Conservation (phyloP, 164 flowering plant species). For the Paratinospora sagittata region DNA sequence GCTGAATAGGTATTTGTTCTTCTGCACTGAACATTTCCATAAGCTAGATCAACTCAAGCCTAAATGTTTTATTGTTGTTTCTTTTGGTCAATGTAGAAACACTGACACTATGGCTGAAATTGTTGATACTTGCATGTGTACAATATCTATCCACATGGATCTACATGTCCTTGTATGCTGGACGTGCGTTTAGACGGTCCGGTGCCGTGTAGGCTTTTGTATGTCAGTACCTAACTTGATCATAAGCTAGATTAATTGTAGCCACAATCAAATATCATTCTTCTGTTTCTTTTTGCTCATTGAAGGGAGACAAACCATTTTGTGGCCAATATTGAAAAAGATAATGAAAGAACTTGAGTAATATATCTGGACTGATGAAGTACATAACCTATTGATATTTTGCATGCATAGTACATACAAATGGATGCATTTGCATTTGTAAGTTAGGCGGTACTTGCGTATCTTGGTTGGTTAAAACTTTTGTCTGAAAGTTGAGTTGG, state of each 20-base stretch:
- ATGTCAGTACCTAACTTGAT: background rate
- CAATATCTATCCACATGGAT: background rate
- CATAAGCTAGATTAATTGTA: background rate
- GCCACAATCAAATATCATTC: background rate
- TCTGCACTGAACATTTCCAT: constrained; percentile 15
- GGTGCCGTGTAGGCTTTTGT: background rate
- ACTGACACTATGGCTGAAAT: background rate
- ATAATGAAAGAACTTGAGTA: too few species aligned
- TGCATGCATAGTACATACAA: too few species aligned
- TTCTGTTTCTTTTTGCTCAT: background rate
- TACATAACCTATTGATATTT: too few species aligned
- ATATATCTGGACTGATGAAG: too few species aligned
- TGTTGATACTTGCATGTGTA: background rate
- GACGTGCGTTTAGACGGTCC: background rate
- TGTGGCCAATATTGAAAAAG: too few species aligned
- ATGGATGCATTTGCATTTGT: too few species aligned
- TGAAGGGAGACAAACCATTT: background rate
- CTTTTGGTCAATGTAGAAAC: background rate
- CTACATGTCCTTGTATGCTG: background rate
- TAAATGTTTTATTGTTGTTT: background rate
- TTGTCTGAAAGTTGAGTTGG: too few species aligned
- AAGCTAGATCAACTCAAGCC: background rate
- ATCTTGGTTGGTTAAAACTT: too few species aligned
- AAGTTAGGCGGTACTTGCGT: too few species aligned
- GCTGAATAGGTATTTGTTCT: constrained; percentile 1